Conservation (phyloP, 1,284 basidiomycete species). For the Lentinula novae-zelandiae region DNA sequence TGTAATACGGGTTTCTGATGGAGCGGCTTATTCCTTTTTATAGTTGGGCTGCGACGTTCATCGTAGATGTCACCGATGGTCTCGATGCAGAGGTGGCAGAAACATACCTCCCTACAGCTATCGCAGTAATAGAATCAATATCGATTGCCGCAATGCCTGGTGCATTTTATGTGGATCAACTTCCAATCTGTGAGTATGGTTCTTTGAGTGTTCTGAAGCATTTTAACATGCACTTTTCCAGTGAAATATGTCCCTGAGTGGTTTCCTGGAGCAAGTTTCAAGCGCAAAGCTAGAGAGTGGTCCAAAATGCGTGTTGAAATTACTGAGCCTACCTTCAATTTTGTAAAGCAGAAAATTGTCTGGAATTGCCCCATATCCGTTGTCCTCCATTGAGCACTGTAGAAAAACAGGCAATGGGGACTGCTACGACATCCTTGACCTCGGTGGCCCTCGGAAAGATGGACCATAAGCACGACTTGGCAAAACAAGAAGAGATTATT, state of each 20-base stretch:
- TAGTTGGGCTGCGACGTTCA: constrained; percentile 2
- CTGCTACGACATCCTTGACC: not conserved
- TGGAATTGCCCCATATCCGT: too few species aligned
- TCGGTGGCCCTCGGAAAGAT: not conserved
- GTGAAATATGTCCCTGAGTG: constrained; percentile 7
- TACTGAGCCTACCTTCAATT: not conserved
- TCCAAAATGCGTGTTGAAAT: not conserved
- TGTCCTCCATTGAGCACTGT: too few species aligned
- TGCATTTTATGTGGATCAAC: constrained; percentile 1
- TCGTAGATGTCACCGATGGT: constrained; percentile 5
- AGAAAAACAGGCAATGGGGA: not conserved
- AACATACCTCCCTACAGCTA: not conserved
- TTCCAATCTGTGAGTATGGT: constrained; percentile 1
- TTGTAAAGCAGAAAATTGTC: not conserved
- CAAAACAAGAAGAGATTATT: constrained; percentile 2
- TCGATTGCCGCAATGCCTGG: constrained; percentile 1
- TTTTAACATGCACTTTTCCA: not conserved
- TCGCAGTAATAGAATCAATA: not conserved
- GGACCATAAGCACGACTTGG: not conserved
- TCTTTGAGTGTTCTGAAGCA: too few species aligned
- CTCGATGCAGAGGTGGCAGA: not conserved
- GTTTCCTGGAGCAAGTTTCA: constrained; percentile 10
- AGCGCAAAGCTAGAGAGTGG: constrained; percentile 4
- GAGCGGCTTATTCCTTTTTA: too few species aligned
- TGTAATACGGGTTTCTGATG: too few species aligned